Conservation (phyloP, 208 protist genomes). For the Zelonia costaricensis region DNA sequence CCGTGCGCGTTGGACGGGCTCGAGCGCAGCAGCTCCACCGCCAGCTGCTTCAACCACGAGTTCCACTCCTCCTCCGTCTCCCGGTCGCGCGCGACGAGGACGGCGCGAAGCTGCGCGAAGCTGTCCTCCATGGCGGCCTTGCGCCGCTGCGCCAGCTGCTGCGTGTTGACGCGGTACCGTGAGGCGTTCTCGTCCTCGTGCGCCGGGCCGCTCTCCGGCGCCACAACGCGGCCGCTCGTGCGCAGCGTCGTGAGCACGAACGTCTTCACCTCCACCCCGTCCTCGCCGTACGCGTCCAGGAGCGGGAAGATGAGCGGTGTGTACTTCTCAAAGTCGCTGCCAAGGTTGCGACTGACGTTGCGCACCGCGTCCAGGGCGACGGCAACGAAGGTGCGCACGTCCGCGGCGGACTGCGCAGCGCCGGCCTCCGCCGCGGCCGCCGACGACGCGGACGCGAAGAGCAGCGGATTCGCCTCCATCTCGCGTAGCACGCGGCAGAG, state of each 20-base stretch:
- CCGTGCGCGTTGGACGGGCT: slow-evolving; percentile 79
- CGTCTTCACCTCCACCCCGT: slow-evolving; percentile 43
- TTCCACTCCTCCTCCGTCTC: slow-evolving; percentile 86
- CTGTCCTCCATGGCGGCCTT: slow-evolving; percentile 41
- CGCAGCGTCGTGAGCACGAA: slow-evolving; percentile 40
- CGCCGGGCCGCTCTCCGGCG: slow-evolving; percentile 22
- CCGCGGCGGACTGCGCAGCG: background rate
- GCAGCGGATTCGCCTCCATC: slow-evolving; percentile 28
- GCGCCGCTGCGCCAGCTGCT: slow-evolving; percentile 36
- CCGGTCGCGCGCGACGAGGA: slow-evolving; percentile 55
- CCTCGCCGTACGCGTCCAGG: slow-evolving; percentile 62
- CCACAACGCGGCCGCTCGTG: slow-evolving; percentile 44
- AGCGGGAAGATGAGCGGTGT: slow-evolving; percentile 68
- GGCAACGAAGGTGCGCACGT: slow-evolving; percentile 52
- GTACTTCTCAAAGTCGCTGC: slow-evolving; percentile 84
- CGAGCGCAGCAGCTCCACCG: slow-evolving; percentile 80
- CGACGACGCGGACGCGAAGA: background rate
- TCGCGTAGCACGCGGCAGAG: slow-evolving; percentile 82
- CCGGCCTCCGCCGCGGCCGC: background rate
- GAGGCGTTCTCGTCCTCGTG: slow-evolving; percentile 33
- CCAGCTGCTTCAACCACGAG: slow-evolving; percentile 77
- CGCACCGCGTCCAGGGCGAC: slow-evolving; percentile 63
- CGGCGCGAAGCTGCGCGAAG: slow-evolving; percentile 56
- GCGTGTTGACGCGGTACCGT: slow-evolving; percentile 35
- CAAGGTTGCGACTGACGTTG: slow-evolving; percentile 74